These are phyloP conservation scores for Tremellales sp. DNA, from an alignment of 1,284 basidiomycete genomes.

Conservation along the genomic window DNA sequence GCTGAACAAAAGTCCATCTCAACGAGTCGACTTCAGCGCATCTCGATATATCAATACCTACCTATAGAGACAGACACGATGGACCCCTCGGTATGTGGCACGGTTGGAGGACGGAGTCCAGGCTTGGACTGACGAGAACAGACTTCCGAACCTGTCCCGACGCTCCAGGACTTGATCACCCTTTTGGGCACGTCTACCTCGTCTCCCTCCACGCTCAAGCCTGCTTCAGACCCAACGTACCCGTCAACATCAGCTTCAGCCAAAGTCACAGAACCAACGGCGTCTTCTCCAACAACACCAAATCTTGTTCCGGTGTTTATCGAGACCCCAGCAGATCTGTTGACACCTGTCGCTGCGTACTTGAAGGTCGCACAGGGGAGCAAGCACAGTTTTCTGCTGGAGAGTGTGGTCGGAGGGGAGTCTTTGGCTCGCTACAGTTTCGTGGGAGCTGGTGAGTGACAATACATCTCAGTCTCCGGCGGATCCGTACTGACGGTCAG, in stretches of 20 bases:
- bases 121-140: not conserved
- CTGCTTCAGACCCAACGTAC: conserved; percentile 22
- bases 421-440: conserved; percentile 91
- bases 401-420: conserved; percentile 87
- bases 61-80: conserved; percentile 4
- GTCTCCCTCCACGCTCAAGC: conserved; percentile 34
- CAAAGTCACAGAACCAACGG: conserved; percentile 1
- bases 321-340: conserved; percentile 87
- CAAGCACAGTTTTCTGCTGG: conserved; percentile 86
- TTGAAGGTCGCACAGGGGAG: conserved; percentile 87
- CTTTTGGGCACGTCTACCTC: conserved; percentile 28
- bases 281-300: conserved; percentile 17
- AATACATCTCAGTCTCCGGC: not conserved
- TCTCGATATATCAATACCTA: too few species aligned
- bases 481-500: conserved; percentile 49
- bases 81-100: conserved; percentile 6
- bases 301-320: conserved; percentile 75
- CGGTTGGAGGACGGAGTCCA: too few species aligned
- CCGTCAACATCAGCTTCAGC: conserved; percentile 22
- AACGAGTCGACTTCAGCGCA: too few species aligned
- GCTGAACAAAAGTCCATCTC: too few species aligned
- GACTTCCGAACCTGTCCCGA: conserved; percentile 15
- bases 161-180: conserved; percentile 33
- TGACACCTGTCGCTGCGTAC: conserved; percentile 97
- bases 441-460: conserved; percentile 77